Conservation (phyloP, 768 basidiomycete genomes). For the Rhizopogon vesiculosus region DNA sequence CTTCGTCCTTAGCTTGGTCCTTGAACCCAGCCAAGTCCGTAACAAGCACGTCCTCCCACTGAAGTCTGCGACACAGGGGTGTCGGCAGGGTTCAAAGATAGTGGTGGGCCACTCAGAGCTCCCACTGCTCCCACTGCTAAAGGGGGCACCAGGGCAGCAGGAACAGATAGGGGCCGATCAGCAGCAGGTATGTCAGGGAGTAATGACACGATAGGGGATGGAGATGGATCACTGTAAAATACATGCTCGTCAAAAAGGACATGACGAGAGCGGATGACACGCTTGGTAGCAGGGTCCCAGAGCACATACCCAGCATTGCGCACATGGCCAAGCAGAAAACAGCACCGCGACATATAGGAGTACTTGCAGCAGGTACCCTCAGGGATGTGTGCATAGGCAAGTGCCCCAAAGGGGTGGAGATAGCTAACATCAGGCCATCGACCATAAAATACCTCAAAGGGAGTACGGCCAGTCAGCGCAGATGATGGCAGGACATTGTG, state of each 20-base stretch:
- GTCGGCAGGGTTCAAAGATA: background rate
- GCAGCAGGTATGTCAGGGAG: too few relatives aligned
- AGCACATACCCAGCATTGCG: background rate
- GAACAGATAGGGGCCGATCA: too few relatives aligned
- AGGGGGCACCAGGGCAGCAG: too few relatives aligned
- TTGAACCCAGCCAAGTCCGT: too few relatives aligned
- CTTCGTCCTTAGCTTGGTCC: too few relatives aligned
- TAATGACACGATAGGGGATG: background rate
- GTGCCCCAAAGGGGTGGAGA: conserved; percentile 16
- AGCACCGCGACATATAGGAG: background rate
- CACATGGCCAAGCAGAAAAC: background rate
- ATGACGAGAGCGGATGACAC: background rate
- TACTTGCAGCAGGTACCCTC: background rate
- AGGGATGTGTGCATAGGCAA: background rate
- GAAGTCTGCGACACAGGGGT: background rate
- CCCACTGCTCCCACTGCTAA: too few relatives aligned
- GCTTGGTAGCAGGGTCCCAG: background rate
- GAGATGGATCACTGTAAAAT: background rate
- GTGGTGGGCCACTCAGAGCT: background rate
- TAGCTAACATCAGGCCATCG: conserved; percentile 18
- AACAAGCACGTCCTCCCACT: background rate
- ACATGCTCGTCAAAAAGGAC: background rate
- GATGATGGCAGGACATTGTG: conserved; percentile 1
- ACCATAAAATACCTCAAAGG: conserved; percentile 18
- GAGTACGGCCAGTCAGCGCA: conserved; percentile 11